Evolutionary conservation across 371 early-diverging fungal species (phyloP), one percentile per base, ranked within the genome.

Genomic region (Rhizopus delemar): DNA sequence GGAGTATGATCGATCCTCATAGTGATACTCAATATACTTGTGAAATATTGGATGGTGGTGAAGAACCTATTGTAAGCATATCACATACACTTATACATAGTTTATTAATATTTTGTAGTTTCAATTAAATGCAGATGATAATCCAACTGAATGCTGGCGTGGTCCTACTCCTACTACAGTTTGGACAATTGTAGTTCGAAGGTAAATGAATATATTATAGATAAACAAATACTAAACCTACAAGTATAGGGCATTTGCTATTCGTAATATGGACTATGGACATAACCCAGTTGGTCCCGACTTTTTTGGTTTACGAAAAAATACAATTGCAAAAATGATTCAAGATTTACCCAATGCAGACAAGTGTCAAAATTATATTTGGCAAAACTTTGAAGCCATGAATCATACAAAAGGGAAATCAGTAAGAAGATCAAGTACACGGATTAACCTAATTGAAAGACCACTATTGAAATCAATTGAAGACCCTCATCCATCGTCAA

Each of bases 271-370:
- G 43, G 88, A 87, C 34, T 86, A 88, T 61, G 86, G 88, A 9
- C 89, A 89, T 49, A 87, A 89, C 22, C 89, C 90, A 0, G 90
- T 90, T 0, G 95, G 95, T 4, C 94, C 94, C 3, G 95, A 95
- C 52, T 93, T 87, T 59, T 94, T 89, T 77, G 95, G 94, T 0
- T 85, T 94, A 51, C 80, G 93, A n/a, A 87, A 92, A 52, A 90
- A 92, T 9, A 90, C 91, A 1, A 89, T 95, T 49, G 85, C 88
- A 8, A 91, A 87, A 68, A 84, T 92, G 84, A 91, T 95, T 36
- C 94, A 95, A 74, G 93, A 91, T 52, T 64, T 95, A 52, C 92
- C 92, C 0, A 77, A 86, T 35, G 90, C 88, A 2, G 75, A 86
- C 7, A 77, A 80, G 60, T 93, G 93, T 69, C 77, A 81, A 49